A percentile compares a stretch with the other conserved stretches of the same genome.
These are phyloP conservation scores for Aspergillus phoenicis DNA, from an alignment of 2,329 filamentous ascomycete genomes.

Conservation along the genomic window DNA sequence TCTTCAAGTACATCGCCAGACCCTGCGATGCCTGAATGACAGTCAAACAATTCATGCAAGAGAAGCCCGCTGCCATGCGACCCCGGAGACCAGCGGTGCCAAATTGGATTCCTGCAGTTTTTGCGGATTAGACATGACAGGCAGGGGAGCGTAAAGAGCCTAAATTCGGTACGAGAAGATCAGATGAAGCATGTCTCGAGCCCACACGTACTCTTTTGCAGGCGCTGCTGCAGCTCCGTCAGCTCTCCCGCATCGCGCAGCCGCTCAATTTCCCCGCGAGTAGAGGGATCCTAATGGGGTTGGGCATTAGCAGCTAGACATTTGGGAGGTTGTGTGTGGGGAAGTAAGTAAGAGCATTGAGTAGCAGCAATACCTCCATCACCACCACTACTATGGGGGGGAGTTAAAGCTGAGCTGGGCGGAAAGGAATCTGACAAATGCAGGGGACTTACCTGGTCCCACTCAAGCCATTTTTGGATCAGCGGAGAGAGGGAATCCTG, in stretches of 20 bases:
- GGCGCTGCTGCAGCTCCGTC: constrained; percentile 55
- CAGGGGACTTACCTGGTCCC: constrained; percentile 51
- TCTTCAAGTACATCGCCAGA: constrained; percentile 61
- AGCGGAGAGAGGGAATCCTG: constrained; percentile 44
- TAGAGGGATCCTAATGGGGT: constrained; percentile 49
- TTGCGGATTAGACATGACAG: constrained; percentile 11
- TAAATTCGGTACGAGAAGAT: constrained; percentile 6
- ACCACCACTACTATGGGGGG: too few relatives aligned
- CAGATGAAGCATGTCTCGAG: neutral
- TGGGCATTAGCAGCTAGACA: constrained; percentile 8
- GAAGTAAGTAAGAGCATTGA: neutral
- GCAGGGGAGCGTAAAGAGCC: neutral
- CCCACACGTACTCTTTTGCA: constrained; percentile 50
- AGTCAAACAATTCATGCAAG: constrained; percentile 61
- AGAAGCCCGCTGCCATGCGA: constrained; percentile 67
- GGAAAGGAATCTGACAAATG: neutral
- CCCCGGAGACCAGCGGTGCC: constrained; percentile 65
- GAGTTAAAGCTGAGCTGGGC: neutral
- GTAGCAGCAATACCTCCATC: too few relatives aligned
- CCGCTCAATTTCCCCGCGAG: constrained; percentile 57
- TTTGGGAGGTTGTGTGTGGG: neutral
- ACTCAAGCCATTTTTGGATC: constrained; percentile 60
- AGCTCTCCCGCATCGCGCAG: constrained; percentile 51
- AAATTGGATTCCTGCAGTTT: constrained; percentile 56
- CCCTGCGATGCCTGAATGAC: constrained; percentile 67